Evolutionary conservation across 805 yeast species (phyloP), one percentile per base, ranked within the genome.

Genomic region (Candida ficus): DNA sequence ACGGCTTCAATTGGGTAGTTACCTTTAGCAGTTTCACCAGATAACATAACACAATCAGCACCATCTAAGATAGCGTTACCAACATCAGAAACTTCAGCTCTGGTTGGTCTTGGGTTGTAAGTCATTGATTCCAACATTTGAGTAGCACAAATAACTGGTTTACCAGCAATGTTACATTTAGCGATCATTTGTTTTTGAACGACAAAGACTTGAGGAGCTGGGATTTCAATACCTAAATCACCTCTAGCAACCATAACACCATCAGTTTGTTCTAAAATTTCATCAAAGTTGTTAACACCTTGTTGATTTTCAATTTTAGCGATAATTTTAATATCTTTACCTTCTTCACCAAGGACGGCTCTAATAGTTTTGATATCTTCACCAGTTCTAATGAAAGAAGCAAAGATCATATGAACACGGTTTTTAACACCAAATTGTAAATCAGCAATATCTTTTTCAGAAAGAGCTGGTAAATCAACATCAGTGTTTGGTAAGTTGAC

Each of bases 161-260:
- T 93, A 68, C 97, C 99, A 54, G 96, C 98, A 66, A 91, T 75
- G 83, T 93, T 95, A 78, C 96, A 93, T 76, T 93, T 93, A 63
- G 99, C 98, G 66, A 93, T 91, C 73, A 93, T 78, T 76, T 90
- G 96, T 80, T 93, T 93, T 76, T 93, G 99, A 57, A 90, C 98
- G 59, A 93, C 89, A 68, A 93, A 90, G 50, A 93, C 99, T 75
- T 90, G 95, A 52, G 97, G 91, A 53, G 99, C 98, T 54, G 98
- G 98, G 62, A 93, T 93, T 76, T 93, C 99, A 62, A 93, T 93
- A 78, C 99, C 99, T 61, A 93, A 78, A 70, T 93, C 99, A 78
- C 99, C 99, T 74, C 99, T 84, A 61, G 99, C 99, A 67, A 93
- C 98, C 99, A 93, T 93, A 63, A 93, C 96, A 76, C 98, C 99